These are phyloP conservation scores for Massospora cicadina DNA, from an alignment of 371 early-diverging fungal genomes.

Conservation along the genomic window DNA sequence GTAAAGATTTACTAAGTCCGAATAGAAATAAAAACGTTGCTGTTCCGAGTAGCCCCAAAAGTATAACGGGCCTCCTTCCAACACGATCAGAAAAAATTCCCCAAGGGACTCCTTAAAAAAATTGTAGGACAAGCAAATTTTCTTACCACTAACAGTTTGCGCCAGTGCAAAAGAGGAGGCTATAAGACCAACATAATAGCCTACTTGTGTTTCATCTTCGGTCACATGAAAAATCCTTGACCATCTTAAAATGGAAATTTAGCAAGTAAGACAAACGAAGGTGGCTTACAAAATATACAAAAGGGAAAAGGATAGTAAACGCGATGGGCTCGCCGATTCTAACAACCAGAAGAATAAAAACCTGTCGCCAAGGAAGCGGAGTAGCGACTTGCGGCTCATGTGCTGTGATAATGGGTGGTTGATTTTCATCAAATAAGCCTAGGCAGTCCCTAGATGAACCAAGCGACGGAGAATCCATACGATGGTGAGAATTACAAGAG, in stretches of 20 bases:
- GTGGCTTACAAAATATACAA: conserved; percentile 25
- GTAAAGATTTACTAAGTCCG: conserved; percentile 45
- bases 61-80: conserved; percentile 64
- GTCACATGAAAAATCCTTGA: conserved; percentile 34
- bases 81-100: conserved; percentile 34
- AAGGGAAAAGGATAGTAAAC: conserved; percentile 38
- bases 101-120: conserved; percentile 22
- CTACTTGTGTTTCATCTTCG: conserved; percentile 30
- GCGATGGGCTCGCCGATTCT: conserved; percentile 42
- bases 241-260: conserved; percentile 22
- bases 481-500: no score
- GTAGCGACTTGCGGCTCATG: conserved; percentile 11
- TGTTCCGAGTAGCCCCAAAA: conserved; percentile 61
- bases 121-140: neutral
- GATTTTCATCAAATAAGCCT: no score
- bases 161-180: conserved; percentile 40
- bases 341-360: conserved; percentile 34
- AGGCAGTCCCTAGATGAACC: no score
- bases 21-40: conserved; percentile 43
- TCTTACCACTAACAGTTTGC: conserved; percentile 31
- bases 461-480: no score
- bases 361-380: conserved; percentile 31
- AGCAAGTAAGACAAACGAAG: neutral
- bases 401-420: no score
- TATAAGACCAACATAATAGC: conserved; percentile 43